These are phyloP conservation scores for Collybia sp. DNA, from an alignment of 768 basidiomycete genomes.

Conservation along the genomic window DNA sequence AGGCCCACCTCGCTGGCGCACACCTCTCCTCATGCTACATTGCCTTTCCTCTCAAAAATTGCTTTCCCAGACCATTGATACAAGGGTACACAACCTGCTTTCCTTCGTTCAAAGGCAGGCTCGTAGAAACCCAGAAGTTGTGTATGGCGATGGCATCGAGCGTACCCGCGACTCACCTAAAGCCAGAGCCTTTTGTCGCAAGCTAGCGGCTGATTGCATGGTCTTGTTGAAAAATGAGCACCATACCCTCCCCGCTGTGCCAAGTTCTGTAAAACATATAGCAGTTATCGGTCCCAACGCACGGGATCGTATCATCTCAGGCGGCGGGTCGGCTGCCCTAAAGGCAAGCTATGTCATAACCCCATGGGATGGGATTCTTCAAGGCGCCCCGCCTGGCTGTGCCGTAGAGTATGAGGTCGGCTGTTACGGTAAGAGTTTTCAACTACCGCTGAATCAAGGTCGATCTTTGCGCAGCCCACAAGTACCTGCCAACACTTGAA, in stretches of 20 bases:
- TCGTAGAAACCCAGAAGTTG: conserved; percentile 49
- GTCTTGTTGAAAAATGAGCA: conserved; percentile 64
- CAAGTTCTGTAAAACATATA: conserved; percentile 36
- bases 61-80: conserved; percentile 37
- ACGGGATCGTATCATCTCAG: conserved; percentile 60
- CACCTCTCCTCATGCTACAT: conserved; percentile 30
- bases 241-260: conserved; percentile 48
- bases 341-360: conserved; percentile 62
- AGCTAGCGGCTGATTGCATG: conserved; percentile 55
- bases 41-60: conserved; percentile 43
- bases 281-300: conserved; percentile 70
- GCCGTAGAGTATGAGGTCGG: conserved; percentile 57
- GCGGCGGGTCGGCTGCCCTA: conserved; percentile 75
- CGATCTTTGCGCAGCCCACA: conserved; percentile 41
- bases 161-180: conserved; percentile 50
- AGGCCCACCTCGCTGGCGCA: conserved; percentile 68
- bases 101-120: conserved; percentile 56
- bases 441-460: not conserved
- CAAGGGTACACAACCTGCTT: conserved; percentile 45
- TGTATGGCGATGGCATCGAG: conserved; percentile 59
- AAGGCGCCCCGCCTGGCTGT: conserved; percentile 43
- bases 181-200: conserved; percentile 46
- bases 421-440: conserved; percentile 47
- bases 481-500: conserved; percentile 68
- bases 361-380: conserved; percentile 55